phyloP scores from a whole-genome alignment of 2,329 filamentous ascomycete genomes.

The Thelonectria discophora region DNA sequence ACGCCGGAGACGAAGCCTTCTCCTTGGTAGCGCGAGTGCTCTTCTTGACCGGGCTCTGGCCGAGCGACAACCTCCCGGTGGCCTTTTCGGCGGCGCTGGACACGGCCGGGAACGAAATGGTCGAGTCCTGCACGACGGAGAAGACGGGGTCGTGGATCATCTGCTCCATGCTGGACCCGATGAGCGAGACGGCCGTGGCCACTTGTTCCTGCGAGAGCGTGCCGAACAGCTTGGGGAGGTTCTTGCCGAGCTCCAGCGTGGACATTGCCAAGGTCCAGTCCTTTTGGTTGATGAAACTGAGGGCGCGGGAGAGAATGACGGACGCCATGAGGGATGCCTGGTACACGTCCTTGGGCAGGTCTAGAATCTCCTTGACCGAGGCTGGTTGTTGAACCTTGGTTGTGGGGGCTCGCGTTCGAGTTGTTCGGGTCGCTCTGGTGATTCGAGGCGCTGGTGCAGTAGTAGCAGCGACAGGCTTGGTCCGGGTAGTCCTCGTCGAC shows the following conservation, averaged over 20 bases:
- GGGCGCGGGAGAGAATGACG: conserved; percentile 51
- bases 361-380: conserved; percentile 26
- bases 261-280: conserved; percentile 67
- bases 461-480: too few relatives aligned
- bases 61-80: conserved; percentile 48
- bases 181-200: conserved; percentile 71
- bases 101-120: conserved; percentile 83
- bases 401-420: conserved; percentile 33
- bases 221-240: conserved; percentile 52
- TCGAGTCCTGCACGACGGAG: conserved; percentile 91
- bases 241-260: conserved; percentile 61
- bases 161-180: conserved; percentile 74
- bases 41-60: conserved; percentile 49
- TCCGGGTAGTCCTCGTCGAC: conserved; percentile 27
- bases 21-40: conserved; percentile 43
- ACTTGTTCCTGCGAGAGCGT: conserved; percentile 62
- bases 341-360: conserved; percentile 46
- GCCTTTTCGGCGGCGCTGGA: conserved; percentile 53
- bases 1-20: conserved; percentile 48
- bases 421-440: conserved; percentile 30
- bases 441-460: too few relatives aligned
- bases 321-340: conserved; percentile 50
- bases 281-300: conserved; percentile 57
- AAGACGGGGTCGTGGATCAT: conserved; percentile 85
- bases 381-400: conserved; percentile 40